phyloP scores from a whole-genome alignment of 345 rosid species.

The Cardamine resedifolia region DNA sequence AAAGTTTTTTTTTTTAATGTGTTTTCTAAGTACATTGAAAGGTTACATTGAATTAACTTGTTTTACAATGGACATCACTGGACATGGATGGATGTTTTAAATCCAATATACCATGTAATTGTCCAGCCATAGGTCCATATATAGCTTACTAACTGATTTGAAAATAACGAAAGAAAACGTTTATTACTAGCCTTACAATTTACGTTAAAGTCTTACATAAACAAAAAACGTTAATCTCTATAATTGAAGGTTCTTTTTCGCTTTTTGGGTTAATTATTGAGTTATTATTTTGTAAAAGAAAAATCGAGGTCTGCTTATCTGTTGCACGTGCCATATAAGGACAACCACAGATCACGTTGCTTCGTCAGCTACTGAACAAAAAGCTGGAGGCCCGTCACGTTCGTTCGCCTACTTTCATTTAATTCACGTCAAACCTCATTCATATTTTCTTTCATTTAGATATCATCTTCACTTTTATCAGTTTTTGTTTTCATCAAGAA shows the following conservation, averaged over 20 bases:
- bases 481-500: neutral
- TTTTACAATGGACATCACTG: neutral
- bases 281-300: neutral
- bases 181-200: no score
- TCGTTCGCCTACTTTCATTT: constrained; percentile 31
- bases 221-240: no score
- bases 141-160: neutral
- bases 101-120: neutral
- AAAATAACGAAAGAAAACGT: no score
- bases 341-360: constrained; percentile 38
- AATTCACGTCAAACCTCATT: constrained; percentile 18
- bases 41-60: neutral
- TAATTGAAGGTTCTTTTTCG: constrained; percentile 6
- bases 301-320: constrained; percentile 33
- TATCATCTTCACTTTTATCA: constrained; percentile 4
- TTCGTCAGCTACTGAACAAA: constrained; percentile 26
- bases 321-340: constrained; percentile 37
- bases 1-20: neutral
- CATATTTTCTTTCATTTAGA: neutral
- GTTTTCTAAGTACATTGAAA: neutral
- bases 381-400: constrained; percentile 29
- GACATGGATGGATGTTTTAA: neutral
- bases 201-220: no score
- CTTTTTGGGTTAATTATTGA: neutral
- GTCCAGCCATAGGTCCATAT: neutral